Evolutionary conservation across 768 basidiomycete genomes (phyloP), one percentile per base, ranked within the genome.

Genomic region (Mycena alexandri): DNA sequence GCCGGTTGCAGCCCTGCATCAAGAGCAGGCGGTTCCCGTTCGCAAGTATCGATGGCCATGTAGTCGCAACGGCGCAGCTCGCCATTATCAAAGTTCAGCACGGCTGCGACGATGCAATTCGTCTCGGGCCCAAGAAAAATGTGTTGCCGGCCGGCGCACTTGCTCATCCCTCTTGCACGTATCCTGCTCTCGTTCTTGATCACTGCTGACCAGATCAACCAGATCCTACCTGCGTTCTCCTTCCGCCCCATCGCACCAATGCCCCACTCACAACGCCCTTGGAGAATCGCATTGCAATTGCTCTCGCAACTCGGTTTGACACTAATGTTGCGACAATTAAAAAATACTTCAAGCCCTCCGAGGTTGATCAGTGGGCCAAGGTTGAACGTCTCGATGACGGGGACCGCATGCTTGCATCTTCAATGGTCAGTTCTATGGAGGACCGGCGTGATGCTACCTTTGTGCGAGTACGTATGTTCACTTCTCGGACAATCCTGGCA

Each of bases 381-480:
- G 61, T 79, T 2, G 63, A 67, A 47, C 58, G 57, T 3, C n/a
- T 70, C 6, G 58, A 71, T 51, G 74, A 56, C 19, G 78, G 76
- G 4, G 77, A 77, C 63, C 52, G 44, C 0, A 71, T 74, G 51
- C 38, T 64, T 24, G 70, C 74, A 5, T 25, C 65, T 0, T 46
- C 51, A 0, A 34, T 75, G 14, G 24, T 53, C 0, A n/a, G 9
- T 3, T 12, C 41, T 25, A 12, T 34, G 8, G 73, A 71, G 10
- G 75, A 75, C 41, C 36, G 46, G 1, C 62, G 73, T 3, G 76
- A 79, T 63, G 71, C 74, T 0, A 69, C 74, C 0, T 77, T 53
- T 65, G 71, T 79, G n/a, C 58, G 74, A 21, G 77, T 79, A 67
- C 24, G 54, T 51, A 11, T 13, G 10, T n/a, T 21, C n/a, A 5